Conservation (phyloP, 441 rosid species). For the Sinapis alba region DNA sequence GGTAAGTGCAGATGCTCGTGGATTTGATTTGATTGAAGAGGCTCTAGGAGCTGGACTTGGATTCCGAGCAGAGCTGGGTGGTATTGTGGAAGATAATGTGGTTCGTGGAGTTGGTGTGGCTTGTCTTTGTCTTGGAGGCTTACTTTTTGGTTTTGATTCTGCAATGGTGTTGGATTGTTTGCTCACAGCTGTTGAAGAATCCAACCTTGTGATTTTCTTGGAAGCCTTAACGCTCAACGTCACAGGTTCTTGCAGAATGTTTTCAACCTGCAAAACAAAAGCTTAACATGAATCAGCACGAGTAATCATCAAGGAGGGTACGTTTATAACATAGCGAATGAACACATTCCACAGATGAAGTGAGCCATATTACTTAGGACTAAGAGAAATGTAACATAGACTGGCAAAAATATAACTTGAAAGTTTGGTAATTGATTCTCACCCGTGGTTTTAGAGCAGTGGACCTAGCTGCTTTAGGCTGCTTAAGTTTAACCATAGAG, state of each 20-base stretch:
- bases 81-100: slow-evolving; percentile 57
- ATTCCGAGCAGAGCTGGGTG: slow-evolving; percentile 53
- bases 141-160: slow-evolving; percentile 20
- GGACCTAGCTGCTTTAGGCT: slow-evolving; percentile 54
- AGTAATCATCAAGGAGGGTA: not conserved
- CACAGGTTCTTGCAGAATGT: slow-evolving; percentile 63
- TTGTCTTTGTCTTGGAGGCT: slow-evolving; percentile 33
- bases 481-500: slow-evolving; percentile 46
- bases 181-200: slow-evolving; percentile 51
- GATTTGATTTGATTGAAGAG: slow-evolving; percentile 39
- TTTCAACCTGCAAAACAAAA: slow-evolving; percentile 57
- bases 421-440: slow-evolving; percentile 22
- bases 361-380: not conserved
- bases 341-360: not conserved
- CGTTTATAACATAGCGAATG: not conserved
- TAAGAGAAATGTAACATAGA: not conserved
- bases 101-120: slow-evolving; percentile 44
- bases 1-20: slow-evolving; percentile 42
- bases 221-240: slow-evolving; percentile 48
- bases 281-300: slow-evolving; percentile 18
- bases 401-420: not conserved
- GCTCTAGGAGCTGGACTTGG: slow-evolving; percentile 47
- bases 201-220: slow-evolving; percentile 45
- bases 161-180: slow-evolving; percentile 19
- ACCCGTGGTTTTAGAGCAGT: slow-evolving; percentile 68